Conservation (phyloP, 2,329 filamentous ascomycete species). For the Apiospora phragmitis region DNA sequence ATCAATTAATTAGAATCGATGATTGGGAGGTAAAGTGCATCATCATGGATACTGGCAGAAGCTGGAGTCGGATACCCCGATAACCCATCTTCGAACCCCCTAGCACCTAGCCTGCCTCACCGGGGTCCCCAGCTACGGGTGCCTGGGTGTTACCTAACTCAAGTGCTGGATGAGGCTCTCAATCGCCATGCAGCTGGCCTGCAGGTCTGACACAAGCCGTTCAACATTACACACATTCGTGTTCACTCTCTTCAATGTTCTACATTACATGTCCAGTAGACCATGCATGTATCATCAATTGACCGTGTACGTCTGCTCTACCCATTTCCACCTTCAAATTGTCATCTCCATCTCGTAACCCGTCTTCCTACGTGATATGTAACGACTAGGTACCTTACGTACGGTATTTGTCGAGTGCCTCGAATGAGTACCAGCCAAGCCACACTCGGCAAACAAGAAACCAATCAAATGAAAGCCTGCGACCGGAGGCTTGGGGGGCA, state of each 20-base stretch:
- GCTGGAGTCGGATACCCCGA: background rate
- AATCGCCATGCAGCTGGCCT: background rate
- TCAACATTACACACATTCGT: background rate
- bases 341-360: background rate
- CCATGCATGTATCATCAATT: background rate
- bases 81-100: background rate
- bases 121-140: background rate
- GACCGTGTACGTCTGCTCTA: background rate
- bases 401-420: background rate
- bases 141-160: background rate
- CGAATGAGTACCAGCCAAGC: background rate
- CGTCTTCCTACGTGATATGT: background rate
- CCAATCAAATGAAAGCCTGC: background rate
- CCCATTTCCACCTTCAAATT: background rate
- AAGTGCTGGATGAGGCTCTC: background rate
- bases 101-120: background rate
- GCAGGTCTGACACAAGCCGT: background rate
- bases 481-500: background rate
- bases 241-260: too few relatives aligned
- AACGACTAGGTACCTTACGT: background rate
- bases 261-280: too few relatives aligned
- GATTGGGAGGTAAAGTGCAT: background rate
- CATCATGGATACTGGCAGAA: too few relatives aligned
- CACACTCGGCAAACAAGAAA: background rate
- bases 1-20: background rate